Conservation (phyloP, 306 rosid species). For the Dalbergia cochinchinensis region DNA sequence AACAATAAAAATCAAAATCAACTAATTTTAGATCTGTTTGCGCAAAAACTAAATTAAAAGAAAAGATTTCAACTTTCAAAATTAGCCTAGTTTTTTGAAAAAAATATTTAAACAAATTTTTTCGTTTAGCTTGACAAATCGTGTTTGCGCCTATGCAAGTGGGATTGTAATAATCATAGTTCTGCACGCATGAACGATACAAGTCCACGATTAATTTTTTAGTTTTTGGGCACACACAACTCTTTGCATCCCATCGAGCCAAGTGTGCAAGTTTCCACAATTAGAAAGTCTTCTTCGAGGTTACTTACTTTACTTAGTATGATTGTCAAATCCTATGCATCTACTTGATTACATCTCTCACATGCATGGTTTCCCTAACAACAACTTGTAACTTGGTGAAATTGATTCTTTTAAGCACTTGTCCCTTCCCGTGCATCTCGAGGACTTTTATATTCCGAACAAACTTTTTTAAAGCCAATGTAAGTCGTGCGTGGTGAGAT, state of each 20-base stretch:
- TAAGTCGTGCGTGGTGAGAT: too few relatives aligned
- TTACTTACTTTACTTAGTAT: constrained; percentile 48
- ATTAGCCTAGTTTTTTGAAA: too few relatives aligned
- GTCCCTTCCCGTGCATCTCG: constrained; percentile 23
- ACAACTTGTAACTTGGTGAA: background rate
- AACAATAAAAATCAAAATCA: too few relatives aligned
- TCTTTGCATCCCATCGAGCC: constrained; percentile 32
- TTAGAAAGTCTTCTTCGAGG: constrained; percentile 39
- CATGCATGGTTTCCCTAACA: constrained; percentile 53
- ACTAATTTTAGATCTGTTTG: too few relatives aligned
- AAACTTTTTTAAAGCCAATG: background rate
- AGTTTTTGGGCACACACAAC: background rate
- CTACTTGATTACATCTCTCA: constrained; percentile 58
- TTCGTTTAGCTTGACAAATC: too few relatives aligned
- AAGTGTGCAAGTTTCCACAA: constrained; percentile 53
- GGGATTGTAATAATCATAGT: constrained; percentile 6
- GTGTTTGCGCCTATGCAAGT: too few relatives aligned
- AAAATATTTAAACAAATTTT: too few relatives aligned
- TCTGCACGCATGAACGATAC: constrained; percentile 45
- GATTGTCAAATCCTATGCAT: constrained; percentile 58
- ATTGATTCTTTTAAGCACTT: constrained; percentile 4
- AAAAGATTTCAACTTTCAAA: too few relatives aligned
- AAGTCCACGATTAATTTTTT: constrained; percentile 38
- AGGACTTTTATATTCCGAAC: background rate
- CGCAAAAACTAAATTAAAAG: too few relatives aligned